Evolutionary conservation across 2,329 filamentous ascomycete genomes (phyloP), one percentile per base, ranked within the genome.

Genomic region (Graphilbum ipis-grandicollis): DNA sequence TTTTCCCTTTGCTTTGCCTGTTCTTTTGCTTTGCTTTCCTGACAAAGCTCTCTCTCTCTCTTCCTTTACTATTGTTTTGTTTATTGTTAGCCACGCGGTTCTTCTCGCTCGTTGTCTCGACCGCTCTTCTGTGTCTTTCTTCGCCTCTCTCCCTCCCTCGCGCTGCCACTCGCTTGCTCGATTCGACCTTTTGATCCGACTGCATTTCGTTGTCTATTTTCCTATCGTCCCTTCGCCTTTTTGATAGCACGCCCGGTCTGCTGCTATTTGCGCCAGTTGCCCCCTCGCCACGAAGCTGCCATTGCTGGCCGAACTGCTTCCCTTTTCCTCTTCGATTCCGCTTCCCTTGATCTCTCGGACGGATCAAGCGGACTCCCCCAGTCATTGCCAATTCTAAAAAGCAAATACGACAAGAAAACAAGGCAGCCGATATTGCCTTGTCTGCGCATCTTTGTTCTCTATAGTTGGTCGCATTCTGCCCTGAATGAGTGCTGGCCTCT

Each of bases 401-500:
- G 21, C 10, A 23, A 10, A 23, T 23, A 23, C 21, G 21, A n/a
- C n/a, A n/a, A n/a, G n/a, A n/a, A n/a, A n/a, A n/a, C n/a, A n/a
- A n/a, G n/a, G n/a, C n/a, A n/a, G n/a, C n/a, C n/a, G n/a, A n/a
- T n/a, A n/a, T n/a, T n/a, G n/a, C n/a, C n/a, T n/a, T n/a, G n/a
- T n/a, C n/a, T n/a, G n/a, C n/a, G n/a, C n/a, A n/a, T n/a, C n/a
- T n/a, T 4, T 28, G 26, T 13, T 28, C 26, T 7, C 26, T 5
- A 28, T 13, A 13, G 10, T 5, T n/a, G 5, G 10, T 28, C 26
- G 14, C 26, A 13, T 28, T 25, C 4, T 28, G 28, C 30, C 19
- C 37, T 38, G 39, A 33, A 43, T 35, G 37, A 25, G 17, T 19
- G n/a, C n/a, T n/a, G 30, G 37, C 13, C 18, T 35, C 15, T 28